Evolutionary conservation across 2,329 filamentous ascomycete species (phyloP).

Genomic region (Penicillium sp.): DNA sequence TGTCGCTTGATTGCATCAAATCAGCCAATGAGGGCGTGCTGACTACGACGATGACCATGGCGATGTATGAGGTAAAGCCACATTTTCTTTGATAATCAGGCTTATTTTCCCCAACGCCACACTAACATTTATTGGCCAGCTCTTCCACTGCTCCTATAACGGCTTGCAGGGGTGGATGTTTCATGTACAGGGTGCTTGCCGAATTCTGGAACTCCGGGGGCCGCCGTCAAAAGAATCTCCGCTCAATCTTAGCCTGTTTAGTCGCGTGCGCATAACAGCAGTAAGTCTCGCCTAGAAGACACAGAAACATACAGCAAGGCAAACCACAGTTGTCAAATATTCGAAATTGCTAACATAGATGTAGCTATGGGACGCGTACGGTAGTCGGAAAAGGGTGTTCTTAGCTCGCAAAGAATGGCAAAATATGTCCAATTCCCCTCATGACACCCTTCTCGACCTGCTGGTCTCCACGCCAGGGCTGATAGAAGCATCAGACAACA

Average conservation of each 20-base stretch:
- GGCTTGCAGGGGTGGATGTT: conserved; percentile 13
- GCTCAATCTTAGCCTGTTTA: conserved; percentile 11
- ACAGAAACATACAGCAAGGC: not conserved
- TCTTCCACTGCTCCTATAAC: conserved; percentile 13
- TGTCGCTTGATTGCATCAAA: conserved; percentile 10
- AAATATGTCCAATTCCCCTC: conserved; percentile 9
- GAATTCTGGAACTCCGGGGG: conserved; percentile 11
- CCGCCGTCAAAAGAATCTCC: conserved; percentile 6
- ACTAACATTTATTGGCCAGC: conserved; percentile 1
- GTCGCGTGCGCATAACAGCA: conserved; percentile 11
- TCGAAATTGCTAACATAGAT: not conserved
- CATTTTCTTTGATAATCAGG: not conserved
- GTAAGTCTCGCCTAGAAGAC: not conserved
- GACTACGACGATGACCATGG: conserved; percentile 14
- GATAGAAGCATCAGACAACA: not conserved
- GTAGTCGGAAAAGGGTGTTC: conserved; percentile 6
- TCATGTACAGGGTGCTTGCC: conserved; percentile 12
- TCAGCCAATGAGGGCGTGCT: conserved; percentile 12
- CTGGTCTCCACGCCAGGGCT: conserved; percentile 9
- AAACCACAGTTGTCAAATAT: not conserved
- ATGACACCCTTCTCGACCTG: conserved; percentile 11
- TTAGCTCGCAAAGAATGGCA: conserved; percentile 12
- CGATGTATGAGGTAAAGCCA: conserved; percentile 13
- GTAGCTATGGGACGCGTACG: conserved; percentile 13
- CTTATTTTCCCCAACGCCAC: not conserved